Conservation (phyloP, 345 rosid genomes). For the Aethionema arabicum region DNA sequence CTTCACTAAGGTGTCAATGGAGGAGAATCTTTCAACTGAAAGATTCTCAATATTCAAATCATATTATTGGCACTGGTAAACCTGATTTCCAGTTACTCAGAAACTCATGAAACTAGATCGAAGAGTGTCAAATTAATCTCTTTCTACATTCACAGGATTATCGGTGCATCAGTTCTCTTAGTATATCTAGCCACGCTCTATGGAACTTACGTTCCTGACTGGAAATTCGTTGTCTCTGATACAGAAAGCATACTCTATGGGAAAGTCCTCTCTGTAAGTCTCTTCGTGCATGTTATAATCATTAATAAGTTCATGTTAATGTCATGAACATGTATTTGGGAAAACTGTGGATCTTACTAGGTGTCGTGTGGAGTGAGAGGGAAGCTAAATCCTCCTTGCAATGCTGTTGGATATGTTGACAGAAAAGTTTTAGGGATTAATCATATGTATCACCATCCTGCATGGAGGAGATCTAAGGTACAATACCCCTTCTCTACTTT, state of each 20-base stretch:
- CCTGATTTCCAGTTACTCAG: neutral
- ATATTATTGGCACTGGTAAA: slow-evolving; percentile 74
- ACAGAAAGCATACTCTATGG: slow-evolving; percentile 55
- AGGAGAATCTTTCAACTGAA: slow-evolving; percentile 38
- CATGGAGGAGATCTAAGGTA: slow-evolving; percentile 93
- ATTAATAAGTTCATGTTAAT: neutral
- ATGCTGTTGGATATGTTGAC: slow-evolving; percentile 81
- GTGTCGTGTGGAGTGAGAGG: slow-evolving; percentile 76
- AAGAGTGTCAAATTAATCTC: slow-evolving; percentile 8
- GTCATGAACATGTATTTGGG: neutral
- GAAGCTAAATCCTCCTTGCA: slow-evolving; percentile 81
- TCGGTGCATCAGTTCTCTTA: slow-evolving; percentile 52
- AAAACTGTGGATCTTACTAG: slow-evolving; percentile 35
- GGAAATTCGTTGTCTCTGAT: slow-evolving; percentile 59
- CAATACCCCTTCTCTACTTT: neutral
- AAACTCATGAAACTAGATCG: neutral
- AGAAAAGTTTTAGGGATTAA: slow-evolving; percentile 66
- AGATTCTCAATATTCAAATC: slow-evolving; percentile 52
- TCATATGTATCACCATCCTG: slow-evolving; percentile 80
- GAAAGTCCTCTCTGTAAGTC: slow-evolving; percentile 57
- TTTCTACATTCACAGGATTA: slow-evolving; percentile 52
- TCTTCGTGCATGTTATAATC: neutral
- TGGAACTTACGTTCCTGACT: slow-evolving; percentile 72
- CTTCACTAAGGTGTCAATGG: slow-evolving; percentile 42
- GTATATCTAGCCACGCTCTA: slow-evolving; percentile 58